Evolutionary conservation across 164 flowering plant species (phyloP).

Genomic region (Vitis rotundifolia): DNA sequence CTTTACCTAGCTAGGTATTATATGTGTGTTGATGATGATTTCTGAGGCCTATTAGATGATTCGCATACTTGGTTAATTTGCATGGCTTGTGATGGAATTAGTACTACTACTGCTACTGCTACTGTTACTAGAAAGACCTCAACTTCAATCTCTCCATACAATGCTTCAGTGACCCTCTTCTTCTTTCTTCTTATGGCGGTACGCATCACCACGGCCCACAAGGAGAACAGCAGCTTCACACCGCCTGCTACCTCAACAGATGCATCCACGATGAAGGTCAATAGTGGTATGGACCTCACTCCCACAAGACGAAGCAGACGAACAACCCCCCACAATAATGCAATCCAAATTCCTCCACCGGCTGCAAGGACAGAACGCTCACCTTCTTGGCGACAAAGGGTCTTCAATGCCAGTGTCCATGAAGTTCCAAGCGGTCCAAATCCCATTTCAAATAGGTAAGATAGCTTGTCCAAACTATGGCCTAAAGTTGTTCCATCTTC

Average conservation of each 20-base stretch:
- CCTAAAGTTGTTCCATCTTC: background rate
- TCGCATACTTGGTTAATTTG: slow-evolving; percentile 20
- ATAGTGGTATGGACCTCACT: background rate
- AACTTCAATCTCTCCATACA: slow-evolving; percentile 5
- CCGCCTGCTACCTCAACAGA: background rate
- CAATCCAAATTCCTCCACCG: slow-evolving; percentile 8
- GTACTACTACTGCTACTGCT: background rate
- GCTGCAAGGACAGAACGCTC: background rate
- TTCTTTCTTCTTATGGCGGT: slow-evolving; percentile 18
- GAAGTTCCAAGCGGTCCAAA: slow-evolving; percentile 68
- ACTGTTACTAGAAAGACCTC: background rate
- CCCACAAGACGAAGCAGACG: slow-evolving; percentile 4
- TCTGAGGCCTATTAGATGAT: too few species aligned
- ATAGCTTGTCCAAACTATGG: background rate
- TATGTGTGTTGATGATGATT: too few species aligned
- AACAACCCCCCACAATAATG: background rate
- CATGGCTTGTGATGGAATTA: slow-evolving; percentile 30
- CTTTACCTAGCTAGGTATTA: background rate
- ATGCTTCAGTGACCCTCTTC: slow-evolving; percentile 17
- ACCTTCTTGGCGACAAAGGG: slow-evolving; percentile 21
- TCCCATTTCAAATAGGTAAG: slow-evolving; percentile 54
- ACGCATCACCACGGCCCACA: slow-evolving; percentile 7
- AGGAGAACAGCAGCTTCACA: background rate
- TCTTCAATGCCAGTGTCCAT: slow-evolving; percentile 38
- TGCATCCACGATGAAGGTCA: slow-evolving; percentile 1